phyloP scores from a whole-genome alignment of 140 eudicot genomes.

The Anethum foeniculum region DNA sequence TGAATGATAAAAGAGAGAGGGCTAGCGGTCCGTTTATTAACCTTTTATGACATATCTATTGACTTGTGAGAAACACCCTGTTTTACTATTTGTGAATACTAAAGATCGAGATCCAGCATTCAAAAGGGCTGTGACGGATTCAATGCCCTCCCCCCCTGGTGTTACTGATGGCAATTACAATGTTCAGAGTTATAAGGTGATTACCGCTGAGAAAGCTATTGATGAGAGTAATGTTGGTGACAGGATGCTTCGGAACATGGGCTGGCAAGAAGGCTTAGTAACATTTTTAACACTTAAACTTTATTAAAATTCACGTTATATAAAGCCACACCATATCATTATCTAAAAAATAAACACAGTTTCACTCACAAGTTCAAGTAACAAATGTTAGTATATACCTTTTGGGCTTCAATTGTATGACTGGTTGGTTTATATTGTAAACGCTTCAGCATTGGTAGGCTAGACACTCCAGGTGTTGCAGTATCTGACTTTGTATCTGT shows the following conservation, averaged over 20 bases:
- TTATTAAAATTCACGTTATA: constrained; percentile 3
- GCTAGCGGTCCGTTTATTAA: constrained; percentile 33
- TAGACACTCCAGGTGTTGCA: constrained; percentile 10
- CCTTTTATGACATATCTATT: constrained; percentile 31
- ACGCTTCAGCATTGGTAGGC: constrained; percentile 7
- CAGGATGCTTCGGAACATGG: constrained; percentile 97
- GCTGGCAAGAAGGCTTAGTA: constrained; percentile 99
- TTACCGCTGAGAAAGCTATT: constrained; percentile 85
- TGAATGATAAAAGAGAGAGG: constrained; percentile 8
- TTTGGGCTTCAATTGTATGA: neutral
- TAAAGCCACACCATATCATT: neutral
- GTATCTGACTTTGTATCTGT: constrained; percentile 30
- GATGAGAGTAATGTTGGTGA: constrained; percentile 95
- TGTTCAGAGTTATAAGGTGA: constrained; percentile 63
- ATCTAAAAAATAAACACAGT: neutral
- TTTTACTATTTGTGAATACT: constrained; percentile 26
- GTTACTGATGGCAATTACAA: constrained; percentile 42
- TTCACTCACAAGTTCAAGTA: neutral
- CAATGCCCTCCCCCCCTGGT: constrained; percentile 99
- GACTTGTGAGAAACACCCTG: constrained; percentile 44
- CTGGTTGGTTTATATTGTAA: neutral
- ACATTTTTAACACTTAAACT: constrained; percentile 23
- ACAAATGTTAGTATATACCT: neutral
- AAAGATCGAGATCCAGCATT: constrained; percentile 61
- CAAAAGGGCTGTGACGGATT: constrained; percentile 58